phyloP scores from a whole-genome alignment of 2,329 filamentous ascomycete genomes.

The Aspergillus eucalypticola region DNA sequence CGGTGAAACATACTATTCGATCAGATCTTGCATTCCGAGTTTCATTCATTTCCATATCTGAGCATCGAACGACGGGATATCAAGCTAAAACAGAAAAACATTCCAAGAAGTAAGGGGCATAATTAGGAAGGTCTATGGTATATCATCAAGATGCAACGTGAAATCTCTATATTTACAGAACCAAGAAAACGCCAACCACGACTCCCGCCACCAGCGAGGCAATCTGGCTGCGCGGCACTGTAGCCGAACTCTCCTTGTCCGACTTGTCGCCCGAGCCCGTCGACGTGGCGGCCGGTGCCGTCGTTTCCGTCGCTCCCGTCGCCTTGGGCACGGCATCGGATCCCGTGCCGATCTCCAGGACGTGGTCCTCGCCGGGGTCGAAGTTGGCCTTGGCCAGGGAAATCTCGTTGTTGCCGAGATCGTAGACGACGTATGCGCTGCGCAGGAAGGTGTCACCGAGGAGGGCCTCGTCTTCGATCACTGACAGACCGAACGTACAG shows the following conservation, averaged over 20 bases:
- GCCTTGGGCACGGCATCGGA: conserved; percentile 52
- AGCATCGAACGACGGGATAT: too few relatives aligned
- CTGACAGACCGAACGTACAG: conserved; percentile 67
- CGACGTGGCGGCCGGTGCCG: neutral
- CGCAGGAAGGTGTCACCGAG: conserved; percentile 75
- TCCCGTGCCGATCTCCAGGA: conserved; percentile 56
- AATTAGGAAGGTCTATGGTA: too few relatives aligned
- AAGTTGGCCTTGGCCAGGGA: conserved; percentile 68
- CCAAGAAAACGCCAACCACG: neutral
- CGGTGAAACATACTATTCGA: too few relatives aligned
- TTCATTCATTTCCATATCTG: too few relatives aligned
- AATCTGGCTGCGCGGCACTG: neutral
- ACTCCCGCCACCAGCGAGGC: neutral
- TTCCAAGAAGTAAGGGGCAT: too few relatives aligned
- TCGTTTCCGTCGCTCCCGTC: conserved; percentile 22
- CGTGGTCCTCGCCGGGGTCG: conserved; percentile 52
- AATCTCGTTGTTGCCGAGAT: conserved; percentile 70
- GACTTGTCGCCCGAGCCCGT: neutral
- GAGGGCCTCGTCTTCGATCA: conserved; percentile 55
- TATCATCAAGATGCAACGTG: too few relatives aligned
- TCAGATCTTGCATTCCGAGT: too few relatives aligned
- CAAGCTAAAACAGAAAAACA: too few relatives aligned
- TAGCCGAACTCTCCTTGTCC: neutral
- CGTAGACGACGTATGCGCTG: conserved; percentile 74
- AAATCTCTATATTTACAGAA: neutral